Evolutionary conservation across 1,139 yeast genomes (phyloP).

Genomic region (Pichia sp.): DNA sequence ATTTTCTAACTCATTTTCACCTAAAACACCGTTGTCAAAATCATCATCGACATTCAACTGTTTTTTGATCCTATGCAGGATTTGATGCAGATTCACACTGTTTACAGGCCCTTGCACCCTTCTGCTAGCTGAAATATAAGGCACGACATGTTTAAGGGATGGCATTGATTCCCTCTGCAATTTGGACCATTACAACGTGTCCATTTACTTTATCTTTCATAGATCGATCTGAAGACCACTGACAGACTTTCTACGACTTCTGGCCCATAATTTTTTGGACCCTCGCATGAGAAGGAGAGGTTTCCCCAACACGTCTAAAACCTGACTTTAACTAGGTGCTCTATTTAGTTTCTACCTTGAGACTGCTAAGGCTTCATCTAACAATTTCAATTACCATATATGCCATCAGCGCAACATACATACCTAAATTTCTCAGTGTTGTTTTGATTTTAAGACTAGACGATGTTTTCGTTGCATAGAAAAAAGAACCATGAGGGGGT

Average conservation of each 20-base stretch:
- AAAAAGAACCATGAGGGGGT: conserved; percentile 6
- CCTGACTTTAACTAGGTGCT: neutral
- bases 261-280: neutral
- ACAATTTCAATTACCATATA: neutral
- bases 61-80: neutral
- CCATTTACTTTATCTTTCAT: neutral
- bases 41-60: neutral
- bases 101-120: neutral
- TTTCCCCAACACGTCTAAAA: neutral
- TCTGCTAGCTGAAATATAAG: neutral
- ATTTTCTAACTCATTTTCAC: neutral
- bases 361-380: neutral
- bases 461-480: conserved; percentile 9
- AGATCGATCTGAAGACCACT: neutral
- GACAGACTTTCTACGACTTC: neutral
- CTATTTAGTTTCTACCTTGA: neutral
- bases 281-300: neutral
- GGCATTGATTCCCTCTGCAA: neutral
- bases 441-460: neutral
- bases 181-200: neutral
- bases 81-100: neutral
- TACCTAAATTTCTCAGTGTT: neutral
- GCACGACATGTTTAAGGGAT: conserved; percentile 1
- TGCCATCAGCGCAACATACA: neutral
- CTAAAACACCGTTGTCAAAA: neutral